phyloP scores from a whole-genome alignment of 805 yeast species.

The Myxozyma lipomycoides region DNA sequence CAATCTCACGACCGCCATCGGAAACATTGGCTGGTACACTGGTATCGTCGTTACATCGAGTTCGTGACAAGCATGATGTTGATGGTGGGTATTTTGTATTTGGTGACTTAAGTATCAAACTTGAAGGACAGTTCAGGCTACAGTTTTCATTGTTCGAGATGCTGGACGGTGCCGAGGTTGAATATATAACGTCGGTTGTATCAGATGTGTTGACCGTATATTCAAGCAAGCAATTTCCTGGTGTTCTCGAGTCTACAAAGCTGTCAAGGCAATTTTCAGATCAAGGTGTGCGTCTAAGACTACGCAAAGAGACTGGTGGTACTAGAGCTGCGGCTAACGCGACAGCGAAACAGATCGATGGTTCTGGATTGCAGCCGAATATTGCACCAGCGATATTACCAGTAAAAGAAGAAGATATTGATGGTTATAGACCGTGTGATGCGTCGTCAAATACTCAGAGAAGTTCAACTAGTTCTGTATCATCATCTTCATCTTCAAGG shows the following conservation, averaged over 20 bases:
- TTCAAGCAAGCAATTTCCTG: conserved; percentile 26
- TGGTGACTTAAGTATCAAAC: conserved; percentile 26
- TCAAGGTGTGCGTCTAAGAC: conserved; percentile 30
- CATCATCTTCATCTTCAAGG: background rate
- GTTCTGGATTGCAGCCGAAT: no score
- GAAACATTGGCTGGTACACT: conserved; percentile 28
- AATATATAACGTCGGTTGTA: conserved; percentile 19
- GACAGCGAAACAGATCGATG: background rate
- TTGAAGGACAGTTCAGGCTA: conserved; percentile 28
- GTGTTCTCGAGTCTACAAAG: conserved; percentile 28
- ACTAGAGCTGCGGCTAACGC: background rate
- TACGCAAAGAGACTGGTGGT: conserved; percentile 25
- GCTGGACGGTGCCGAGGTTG: conserved; percentile 29
- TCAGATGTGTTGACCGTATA: conserved; percentile 25
- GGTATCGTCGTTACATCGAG: conserved; percentile 28
- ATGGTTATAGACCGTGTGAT: no score
- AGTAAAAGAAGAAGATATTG: no score
- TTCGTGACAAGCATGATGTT: conserved; percentile 20
- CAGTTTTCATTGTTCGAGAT: conserved; percentile 28
- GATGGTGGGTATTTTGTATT: conserved; percentile 30
- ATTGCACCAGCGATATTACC: no score
- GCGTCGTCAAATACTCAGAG: no score
- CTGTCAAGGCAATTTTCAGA: conserved; percentile 29
- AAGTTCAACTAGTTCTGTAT: background rate
- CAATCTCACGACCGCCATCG: conserved; percentile 20